Base-by-base conservation (phyloP, 768 basidiomycete genomes). In the Tricholoma sp. region DNA sequence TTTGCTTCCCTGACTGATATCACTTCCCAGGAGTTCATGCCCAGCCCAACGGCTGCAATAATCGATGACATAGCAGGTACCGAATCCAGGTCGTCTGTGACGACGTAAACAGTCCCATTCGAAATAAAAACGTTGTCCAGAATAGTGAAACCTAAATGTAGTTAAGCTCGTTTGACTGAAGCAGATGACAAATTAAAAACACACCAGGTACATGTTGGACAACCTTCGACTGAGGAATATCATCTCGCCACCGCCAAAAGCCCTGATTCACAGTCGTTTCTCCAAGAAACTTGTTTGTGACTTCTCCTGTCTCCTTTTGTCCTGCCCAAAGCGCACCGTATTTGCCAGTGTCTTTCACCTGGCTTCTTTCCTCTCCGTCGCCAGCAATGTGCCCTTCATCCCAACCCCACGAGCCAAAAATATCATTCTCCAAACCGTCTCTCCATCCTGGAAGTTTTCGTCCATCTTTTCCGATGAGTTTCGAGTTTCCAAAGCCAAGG, bases 101-200 rank as follows among this genome's bases (percentile, higher is more conserved):
- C 85, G 57, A 95, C 68, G 68, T 84, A 91, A 58, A 91, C 79
- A 2, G 83, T 83, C 9, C 85, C 84, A 60, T 88, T 84, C 62
- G 80, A 74, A n/a, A 89, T 70, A 63, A 88, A 82, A n/a, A 91
- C 77, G 58, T 91, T 88, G 63, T 94, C 90, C 55, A 95, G 74
- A 44, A 94, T 81, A 0, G 89, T 92, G 72, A 85, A 91, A 3
- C 94, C 94, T 94, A 45, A 12, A 9, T 13, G 28, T 53, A 1
- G 13, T 42, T 52, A 34, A 58, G 47, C 29, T 50, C 52, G 31
- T 28, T 11, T 18, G 18, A 32, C 41, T 32, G 48, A 48, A 48
- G 11, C 7, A 4, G 32, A 57, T 60, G 39, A 50, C 54, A 20
- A 48, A 6, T 17, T 61, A 74, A 34, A 61, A 18, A 55, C 72